phyloP scores from a whole-genome alignment of 2,329 filamentous ascomycete genomes.

The Ophiostoma ips region DNA sequence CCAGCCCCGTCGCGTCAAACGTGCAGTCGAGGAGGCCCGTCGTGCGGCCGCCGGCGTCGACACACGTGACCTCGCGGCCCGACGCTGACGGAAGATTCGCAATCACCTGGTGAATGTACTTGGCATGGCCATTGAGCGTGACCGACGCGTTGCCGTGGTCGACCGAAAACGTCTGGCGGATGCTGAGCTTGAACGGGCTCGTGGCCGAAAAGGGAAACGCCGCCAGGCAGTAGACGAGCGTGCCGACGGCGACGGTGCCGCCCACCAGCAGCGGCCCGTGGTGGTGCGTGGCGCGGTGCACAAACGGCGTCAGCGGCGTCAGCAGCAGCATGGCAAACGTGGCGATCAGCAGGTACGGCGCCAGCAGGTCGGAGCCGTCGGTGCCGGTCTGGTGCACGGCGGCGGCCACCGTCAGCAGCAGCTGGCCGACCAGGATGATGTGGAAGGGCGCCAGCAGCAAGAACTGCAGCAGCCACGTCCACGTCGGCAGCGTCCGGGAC shows the following conservation, averaged over 20 bases:
- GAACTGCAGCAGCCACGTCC: conserved; percentile 82
- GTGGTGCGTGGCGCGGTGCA: conserved; percentile 76
- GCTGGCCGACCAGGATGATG: conserved; percentile 62
- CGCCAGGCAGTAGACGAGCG: conserved; percentile 70
- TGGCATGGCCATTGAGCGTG: conserved; percentile 51
- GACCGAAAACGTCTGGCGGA: conserved; percentile 68
- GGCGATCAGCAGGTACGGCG: conserved; percentile 58
- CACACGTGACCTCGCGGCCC: conserved; percentile 46
- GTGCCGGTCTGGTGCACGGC: conserved; percentile 68
- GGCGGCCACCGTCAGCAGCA: conserved; percentile 57
- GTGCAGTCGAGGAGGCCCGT: conserved; percentile 49
- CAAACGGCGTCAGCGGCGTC: conserved; percentile 65
- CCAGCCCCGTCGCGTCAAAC: conserved; percentile 43
- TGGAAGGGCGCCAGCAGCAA: conserved; percentile 65
- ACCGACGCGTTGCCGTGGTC: conserved; percentile 58
- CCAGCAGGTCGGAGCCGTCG: conserved; percentile 61
- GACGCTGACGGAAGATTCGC: conserved; percentile 55
- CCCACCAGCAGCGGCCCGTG: conserved; percentile 69
- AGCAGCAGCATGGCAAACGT: conserved; percentile 57
- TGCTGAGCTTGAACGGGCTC: conserved; percentile 75
- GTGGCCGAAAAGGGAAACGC: conserved; percentile 78
- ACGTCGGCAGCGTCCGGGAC: conserved; percentile 65
- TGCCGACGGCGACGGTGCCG: conserved; percentile 56
- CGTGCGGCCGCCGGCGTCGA: conserved; percentile 22
- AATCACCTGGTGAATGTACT: conserved; percentile 55